A percentile compares a stretch with the other conserved stretches of the same genome.
Conservation (phyloP, 2,329 filamentous ascomycete species). For the Cordyceps cicadae region DNA sequence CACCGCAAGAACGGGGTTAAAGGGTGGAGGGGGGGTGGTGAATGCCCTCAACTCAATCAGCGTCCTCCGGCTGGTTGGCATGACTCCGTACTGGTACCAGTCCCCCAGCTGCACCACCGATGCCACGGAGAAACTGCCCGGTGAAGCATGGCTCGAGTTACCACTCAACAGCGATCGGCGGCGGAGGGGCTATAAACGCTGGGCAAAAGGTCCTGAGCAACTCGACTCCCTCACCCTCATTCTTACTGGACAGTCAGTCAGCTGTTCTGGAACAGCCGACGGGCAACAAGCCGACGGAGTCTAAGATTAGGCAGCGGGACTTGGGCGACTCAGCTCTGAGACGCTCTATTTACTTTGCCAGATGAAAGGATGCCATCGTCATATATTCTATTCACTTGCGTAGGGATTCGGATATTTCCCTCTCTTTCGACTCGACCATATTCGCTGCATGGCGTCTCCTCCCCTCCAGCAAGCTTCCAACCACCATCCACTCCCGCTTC, state of each 20-base stretch:
- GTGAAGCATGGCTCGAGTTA: constrained; percentile 4
- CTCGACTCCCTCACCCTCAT: neutral
- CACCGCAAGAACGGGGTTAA: no score
- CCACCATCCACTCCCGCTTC: no score
- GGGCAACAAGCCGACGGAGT: no score
- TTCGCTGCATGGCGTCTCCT: no score
- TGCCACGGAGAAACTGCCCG: constrained; percentile 5
- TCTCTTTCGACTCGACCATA: no score
- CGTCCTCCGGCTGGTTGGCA: no score
- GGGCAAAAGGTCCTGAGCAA: neutral
- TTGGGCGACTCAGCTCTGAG: neutral
- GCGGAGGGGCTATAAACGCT: constrained; percentile 1
- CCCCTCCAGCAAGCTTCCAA: no score
- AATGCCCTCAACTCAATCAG: no score
- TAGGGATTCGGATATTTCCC: no score
- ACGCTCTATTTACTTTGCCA: neutral
- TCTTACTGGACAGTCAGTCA: neutral
- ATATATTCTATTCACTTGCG: neutral
- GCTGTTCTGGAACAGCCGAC: neutral
- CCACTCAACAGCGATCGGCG: neutral
- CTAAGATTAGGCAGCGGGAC: neutral
- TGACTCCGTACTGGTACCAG: neutral
- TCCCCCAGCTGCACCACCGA: neutral
- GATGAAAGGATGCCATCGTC: neutral
- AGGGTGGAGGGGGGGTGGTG: no score